Base-by-base conservation (phyloP, 768 basidiomycete genomes). In the Cantharellus anzutake region DNA sequence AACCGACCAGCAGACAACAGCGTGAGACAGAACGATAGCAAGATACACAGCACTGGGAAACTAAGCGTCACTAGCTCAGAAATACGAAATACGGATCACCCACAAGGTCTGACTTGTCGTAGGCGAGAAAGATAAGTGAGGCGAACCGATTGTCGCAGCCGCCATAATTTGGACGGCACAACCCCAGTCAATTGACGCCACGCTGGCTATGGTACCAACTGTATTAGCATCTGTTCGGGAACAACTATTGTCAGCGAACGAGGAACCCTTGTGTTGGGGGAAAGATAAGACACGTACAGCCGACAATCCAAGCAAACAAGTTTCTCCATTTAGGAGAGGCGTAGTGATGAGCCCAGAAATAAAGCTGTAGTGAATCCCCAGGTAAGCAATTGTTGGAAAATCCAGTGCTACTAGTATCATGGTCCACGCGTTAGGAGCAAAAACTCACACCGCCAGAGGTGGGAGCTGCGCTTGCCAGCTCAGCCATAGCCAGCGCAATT, bases 391-490 rank as follows among this genome's bases (percentile, higher is more conserved):
- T 39, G 20, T n/a, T n/a, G n/a, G n/a, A n/a, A n/a, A n/a, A n/a
- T n/a, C n/a, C n/a, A n/a, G n/a, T n/a, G n/a, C n/a, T n/a, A n/a
- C n/a, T n/a, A n/a, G 3, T 42, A 16, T 55, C 3, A 41, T 5
- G n/a, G 38, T 34, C 11, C 44, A 40, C 42, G 40, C 35, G 2
- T 57, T n/a, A n/a, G 3, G 4, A 4, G 41, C 4, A 4, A 44
- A n/a, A 56, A 65, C 74, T 41, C 64, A 82, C 80, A 11, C 83
- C 83, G 63, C 83, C 82, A 20, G 83, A 83, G 2, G 84, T 86
- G 2, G 83, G 84, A 2, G 80, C 81, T 2, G 81, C 80, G 34
- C 80, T 83, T 2, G 78, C 83, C 5, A 84, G 72, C 64, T 85
- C 83, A 0, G 78, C 82, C 78, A 87, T 79, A 29, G 82, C 72